A percentile compares a stretch with the other conserved stretches of the same genome.
These are phyloP conservation scores for Prunus mira DNA, from an alignment of 306 rosid species.

Conservation along the genomic window DNA sequence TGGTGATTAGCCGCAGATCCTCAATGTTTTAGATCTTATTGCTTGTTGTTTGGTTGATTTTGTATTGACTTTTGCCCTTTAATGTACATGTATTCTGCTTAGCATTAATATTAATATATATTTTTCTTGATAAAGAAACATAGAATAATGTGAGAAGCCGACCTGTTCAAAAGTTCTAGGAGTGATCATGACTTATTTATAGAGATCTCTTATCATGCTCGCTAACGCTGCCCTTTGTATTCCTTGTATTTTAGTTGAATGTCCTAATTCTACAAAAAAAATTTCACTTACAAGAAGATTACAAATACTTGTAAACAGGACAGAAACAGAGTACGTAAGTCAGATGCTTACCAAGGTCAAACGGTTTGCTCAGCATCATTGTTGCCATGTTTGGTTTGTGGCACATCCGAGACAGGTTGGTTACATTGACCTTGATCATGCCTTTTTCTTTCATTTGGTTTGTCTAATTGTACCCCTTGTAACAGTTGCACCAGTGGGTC, in stretches of 20 bases:
- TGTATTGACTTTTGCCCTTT: not conserved
- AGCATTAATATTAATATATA: not conserved
- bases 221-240: not conserved
- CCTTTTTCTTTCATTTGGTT: not conserved
- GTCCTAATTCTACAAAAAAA: not conserved
- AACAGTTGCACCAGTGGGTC: slow-evolving; percentile 72
- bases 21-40: not conserved
- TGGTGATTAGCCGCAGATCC: not conserved
- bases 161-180: not conserved
- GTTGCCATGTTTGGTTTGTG: slow-evolving; percentile 98
- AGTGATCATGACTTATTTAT: not conserved
- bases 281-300: not conserved
- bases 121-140: not conserved
- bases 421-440: slow-evolving; percentile 4
- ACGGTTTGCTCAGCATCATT: slow-evolving; percentile 91
- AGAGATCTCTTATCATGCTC: not conserved
- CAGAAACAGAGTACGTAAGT: slow-evolving; percentile 94
- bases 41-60: not conserved
- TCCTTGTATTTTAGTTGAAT: not conserved
- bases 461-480: slow-evolving; percentile 24
- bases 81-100: not conserved
- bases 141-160: not conserved
- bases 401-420: slow-evolving; percentile 96
- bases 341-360: slow-evolving; percentile 89
- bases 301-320: slow-evolving; percentile 40